Evolutionary conservation across 202 grass and related monocot species (phyloP).

Genomic region (Dendrocalamus latiflorus): DNA sequence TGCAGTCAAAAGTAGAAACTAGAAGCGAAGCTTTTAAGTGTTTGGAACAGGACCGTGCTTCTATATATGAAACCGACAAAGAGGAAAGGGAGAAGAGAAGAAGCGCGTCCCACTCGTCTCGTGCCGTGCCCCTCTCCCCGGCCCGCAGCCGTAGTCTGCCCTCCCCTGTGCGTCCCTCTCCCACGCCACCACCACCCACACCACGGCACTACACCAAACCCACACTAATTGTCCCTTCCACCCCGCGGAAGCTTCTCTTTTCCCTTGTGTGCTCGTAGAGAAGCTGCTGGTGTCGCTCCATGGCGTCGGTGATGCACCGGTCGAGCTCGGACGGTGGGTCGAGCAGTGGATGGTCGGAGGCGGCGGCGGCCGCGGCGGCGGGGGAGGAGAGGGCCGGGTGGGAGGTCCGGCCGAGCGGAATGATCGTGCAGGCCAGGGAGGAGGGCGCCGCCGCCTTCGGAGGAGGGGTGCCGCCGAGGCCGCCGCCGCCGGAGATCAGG

Average conservation of each 20-base stretch:
- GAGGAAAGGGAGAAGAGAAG: not conserved
- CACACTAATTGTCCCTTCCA: slow-evolving; percentile 1
- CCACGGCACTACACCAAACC: slow-evolving; percentile 30
- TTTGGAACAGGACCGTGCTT: no score
- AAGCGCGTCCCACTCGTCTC: slow-evolving; percentile 23
- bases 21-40: no score
- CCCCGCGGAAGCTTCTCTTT: slow-evolving; percentile 4
- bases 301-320: slow-evolving; percentile 56
- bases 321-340: slow-evolving; percentile 86
- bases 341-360: slow-evolving; percentile 72
- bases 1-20: no score
- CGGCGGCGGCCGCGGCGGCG: slow-evolving; percentile 4
- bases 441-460: slow-evolving; percentile 4
- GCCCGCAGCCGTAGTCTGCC: not conserved
- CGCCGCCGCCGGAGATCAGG: slow-evolving; percentile 55
- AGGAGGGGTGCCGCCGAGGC: slow-evolving; percentile 15
- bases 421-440: slow-evolving; percentile 73
- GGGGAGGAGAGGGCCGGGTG: slow-evolving; percentile 45
- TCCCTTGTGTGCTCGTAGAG: not conserved
- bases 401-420: slow-evolving; percentile 80
- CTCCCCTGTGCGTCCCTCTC: not conserved
- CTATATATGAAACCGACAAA: not conserved
- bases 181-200: slow-evolving; percentile 7
- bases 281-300: not conserved
- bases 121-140: not conserved